phyloP scores from a whole-genome alignment of 176 grass and related monocot species.

The Eremochloa ophiuroides region DNA sequence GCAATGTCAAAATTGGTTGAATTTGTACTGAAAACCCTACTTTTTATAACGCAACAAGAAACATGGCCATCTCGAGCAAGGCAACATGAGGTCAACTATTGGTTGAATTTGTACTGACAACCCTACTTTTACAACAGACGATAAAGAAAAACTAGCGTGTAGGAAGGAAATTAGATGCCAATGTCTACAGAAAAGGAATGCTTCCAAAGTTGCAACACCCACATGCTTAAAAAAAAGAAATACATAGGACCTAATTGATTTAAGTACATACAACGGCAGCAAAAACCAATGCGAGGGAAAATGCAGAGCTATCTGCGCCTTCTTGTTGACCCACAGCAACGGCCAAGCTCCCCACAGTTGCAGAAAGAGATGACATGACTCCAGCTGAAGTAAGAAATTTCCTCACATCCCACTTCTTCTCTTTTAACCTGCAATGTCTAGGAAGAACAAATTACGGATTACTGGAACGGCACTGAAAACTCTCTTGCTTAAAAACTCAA shows the following conservation, averaged over 20 bases:
- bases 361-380: conserved; percentile 88
- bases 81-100: neutral
- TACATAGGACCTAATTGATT: neutral
- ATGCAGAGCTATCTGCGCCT: conserved; percentile 63
- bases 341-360: conserved; percentile 63
- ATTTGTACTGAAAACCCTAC: too few species aligned
- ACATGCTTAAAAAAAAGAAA: conserved; percentile 25
- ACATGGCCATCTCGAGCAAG: neutral
- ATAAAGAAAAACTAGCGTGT: conserved; percentile 1
- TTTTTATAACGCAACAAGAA: too few species aligned
- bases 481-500: neutral
- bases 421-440: conserved; percentile 98
- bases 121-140: neutral
- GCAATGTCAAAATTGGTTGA: too few species aligned
- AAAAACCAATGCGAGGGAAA: conserved; percentile 82
- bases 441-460: conserved; percentile 48
- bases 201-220: neutral
- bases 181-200: neutral
- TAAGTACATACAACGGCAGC: conserved; percentile 73
- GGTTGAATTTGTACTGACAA: conserved; percentile 11
- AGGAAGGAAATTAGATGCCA: neutral
- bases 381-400: conserved; percentile 83
- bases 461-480: conserved; percentile 7
- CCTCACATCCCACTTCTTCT: conserved; percentile 92
- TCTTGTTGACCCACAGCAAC: conserved; percentile 79